These are phyloP conservation scores for Cladosporium sp. DNA, from an alignment of 2,329 filamentous ascomycete species.

Conservation along the genomic window DNA sequence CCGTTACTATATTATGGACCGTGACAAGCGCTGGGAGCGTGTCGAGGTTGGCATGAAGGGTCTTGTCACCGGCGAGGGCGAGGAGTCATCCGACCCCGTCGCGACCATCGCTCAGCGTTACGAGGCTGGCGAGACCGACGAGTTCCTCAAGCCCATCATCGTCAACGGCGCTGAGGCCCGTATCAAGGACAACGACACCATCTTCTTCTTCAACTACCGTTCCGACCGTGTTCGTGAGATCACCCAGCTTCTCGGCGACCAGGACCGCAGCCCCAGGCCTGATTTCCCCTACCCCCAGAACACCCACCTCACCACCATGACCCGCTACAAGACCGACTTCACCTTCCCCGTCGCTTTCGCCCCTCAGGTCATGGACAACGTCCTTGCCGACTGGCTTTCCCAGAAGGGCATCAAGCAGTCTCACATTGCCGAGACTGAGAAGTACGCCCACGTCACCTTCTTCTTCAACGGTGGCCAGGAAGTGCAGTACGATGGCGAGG, in stretches of 20 bases:
- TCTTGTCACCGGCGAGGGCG: conserved; percentile 80
- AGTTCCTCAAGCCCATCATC: conserved; percentile 98
- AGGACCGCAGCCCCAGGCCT: conserved; percentile 85
- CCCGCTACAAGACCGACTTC: conserved; percentile 94
- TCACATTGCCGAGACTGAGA: conserved; percentile 97
- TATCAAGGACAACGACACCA: conserved; percentile 86
- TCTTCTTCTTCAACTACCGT: conserved; percentile 99
- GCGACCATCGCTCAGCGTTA: conserved; percentile 86
- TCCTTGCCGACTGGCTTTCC: conserved; percentile 94
- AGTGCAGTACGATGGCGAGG: conserved; percentile 90
- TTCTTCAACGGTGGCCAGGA: conserved; percentile 99
- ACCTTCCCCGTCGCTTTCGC: conserved; percentile 90
- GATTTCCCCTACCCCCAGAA: conserved; percentile 95
- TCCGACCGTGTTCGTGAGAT: conserved; percentile 96
- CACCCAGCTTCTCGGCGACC: conserved; percentile 87
- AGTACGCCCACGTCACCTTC: conserved; percentile 99
- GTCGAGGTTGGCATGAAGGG: conserved; percentile 88
- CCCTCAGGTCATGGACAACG: conserved; percentile 94
- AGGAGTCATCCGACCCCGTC: conserved; percentile 80
- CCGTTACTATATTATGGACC: conserved; percentile 98
- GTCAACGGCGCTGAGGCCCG: conserved; percentile 82
- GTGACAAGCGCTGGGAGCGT: conserved; percentile 98
- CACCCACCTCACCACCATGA: conserved; percentile 90
- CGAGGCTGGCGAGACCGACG: conserved; percentile 83
- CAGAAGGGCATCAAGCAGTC: conserved; percentile 90